Evolutionary conservation across 169 alveolate species (phyloP).

Genomic region (Cryptosporidium tyzzeri): DNA sequence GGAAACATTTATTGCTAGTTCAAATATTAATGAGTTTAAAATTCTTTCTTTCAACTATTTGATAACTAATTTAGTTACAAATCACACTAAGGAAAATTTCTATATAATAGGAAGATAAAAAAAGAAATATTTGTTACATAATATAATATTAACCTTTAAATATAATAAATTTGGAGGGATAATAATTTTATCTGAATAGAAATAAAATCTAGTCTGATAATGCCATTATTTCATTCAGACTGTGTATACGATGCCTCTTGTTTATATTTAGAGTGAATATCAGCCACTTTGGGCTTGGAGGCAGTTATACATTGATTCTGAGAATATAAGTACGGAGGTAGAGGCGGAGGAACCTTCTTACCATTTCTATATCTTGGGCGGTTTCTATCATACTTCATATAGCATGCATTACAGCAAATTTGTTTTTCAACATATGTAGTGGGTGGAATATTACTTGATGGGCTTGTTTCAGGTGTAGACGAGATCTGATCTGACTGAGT

Average conservation of each 20-base stretch:
- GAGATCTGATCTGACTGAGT: neutral
- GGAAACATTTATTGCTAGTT: too few relatives aligned
- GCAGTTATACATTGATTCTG: slow-evolving; percentile 4
- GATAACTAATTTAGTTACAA: neutral
- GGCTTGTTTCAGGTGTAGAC: neutral
- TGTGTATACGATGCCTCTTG: neutral
- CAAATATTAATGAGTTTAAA: too few relatives aligned
- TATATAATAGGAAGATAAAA: neutral
- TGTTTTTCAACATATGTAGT: slow-evolving; percentile 35
- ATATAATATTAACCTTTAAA: neutral
- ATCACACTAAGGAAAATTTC: neutral
- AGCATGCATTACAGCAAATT: slow-evolving; percentile 73
- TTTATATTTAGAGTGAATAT: neutral
- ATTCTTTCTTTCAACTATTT: too few relatives aligned
- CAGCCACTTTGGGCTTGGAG: neutral
- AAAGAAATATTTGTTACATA: neutral
- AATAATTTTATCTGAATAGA: neutral
- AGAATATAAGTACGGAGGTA: slow-evolving; percentile 49
- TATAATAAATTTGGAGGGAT: neutral
- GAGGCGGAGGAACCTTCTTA: slow-evolving; percentile 70
- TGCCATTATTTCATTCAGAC: neutral
- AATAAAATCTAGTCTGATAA: neutral
- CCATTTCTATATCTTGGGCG: slow-evolving; percentile 74
- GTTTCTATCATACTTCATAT: slow-evolving; percentile 72
- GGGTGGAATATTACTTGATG: neutral